Conservation (phyloP, 176 grass and related monocot genomes). For the Eragrostis curvula region DNA sequence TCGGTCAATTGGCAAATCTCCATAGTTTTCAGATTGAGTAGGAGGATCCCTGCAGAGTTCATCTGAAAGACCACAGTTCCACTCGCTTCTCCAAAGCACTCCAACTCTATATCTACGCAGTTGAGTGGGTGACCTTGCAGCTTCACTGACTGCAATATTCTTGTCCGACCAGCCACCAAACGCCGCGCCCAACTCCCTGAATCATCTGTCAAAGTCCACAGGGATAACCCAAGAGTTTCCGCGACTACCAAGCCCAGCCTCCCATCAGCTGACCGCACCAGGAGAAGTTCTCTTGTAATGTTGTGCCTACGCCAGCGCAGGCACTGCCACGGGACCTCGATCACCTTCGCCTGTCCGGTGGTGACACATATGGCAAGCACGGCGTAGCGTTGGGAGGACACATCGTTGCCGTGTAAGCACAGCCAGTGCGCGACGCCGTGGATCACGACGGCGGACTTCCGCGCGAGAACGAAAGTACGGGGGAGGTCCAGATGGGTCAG, state of each 20-base stretch:
- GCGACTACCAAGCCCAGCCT: conserved; percentile 9
- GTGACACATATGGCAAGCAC: background rate
- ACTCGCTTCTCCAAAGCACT: conserved; percentile 9
- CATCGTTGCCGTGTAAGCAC: background rate
- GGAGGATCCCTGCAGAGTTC: background rate
- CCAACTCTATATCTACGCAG: background rate
- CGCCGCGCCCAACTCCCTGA: conserved; percentile 8
- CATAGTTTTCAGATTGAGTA: background rate
- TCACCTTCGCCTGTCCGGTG: background rate
- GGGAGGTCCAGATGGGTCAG: background rate
- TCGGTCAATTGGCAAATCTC: background rate
- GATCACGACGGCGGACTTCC: background rate
- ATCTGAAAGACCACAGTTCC: background rate
- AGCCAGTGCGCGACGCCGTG: conserved; percentile 20
- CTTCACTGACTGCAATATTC: background rate
- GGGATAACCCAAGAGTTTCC: background rate
- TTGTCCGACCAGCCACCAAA: background rate
- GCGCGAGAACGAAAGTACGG: background rate
- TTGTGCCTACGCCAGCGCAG: background rate
- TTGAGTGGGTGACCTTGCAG: background rate
- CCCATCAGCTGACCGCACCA: background rate
- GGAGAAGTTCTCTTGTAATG: background rate
- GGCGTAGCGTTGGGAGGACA: too few relatives aligned
- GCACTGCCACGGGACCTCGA: background rate
- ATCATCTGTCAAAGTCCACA: conserved; percentile 6